Base-by-base conservation (phyloP, 345 rosid genomes). In the Sonneratia alba region DNA sequence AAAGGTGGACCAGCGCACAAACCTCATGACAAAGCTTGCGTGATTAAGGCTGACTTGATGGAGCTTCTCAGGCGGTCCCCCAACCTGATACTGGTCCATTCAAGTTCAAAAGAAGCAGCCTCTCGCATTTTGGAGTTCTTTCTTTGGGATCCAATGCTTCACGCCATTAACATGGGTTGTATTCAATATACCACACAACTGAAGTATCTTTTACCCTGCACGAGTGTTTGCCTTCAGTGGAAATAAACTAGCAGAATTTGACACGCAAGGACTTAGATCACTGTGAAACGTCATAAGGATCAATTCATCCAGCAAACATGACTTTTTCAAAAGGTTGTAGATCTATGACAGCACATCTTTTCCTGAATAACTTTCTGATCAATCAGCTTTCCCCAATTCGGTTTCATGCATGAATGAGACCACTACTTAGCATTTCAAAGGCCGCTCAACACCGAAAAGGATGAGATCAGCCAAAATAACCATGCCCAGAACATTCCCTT, bases 41-140 rank as follows among this genome's bases (percentile, higher is more conserved):
- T 94, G 97, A 85, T 57, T 24, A 87, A 91, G 98, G 98, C 97
- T 68, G 65, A 68, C 96, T 82, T 88, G 91, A 85, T 43, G 96
- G 92, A 90, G 92, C 97, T 94, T 91, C 97, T 91, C 96, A 90
- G 97, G 98, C 69, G 97, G 97, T 90, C 97, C 79, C 97, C 98
- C 97, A 72, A 77, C 98, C 97, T 91, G 97, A 94, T 90, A 94
- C 97, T 94, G 69, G 91, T 89, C 96, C 96, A 83, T 57, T 86
- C 89, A 85, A 88, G 86, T 56, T 74, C 27, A 32, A 75, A 77
- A 70, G 78, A 72, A 34, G 74, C 81, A 88, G 89, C 93, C 98
- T 88, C 93, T 77, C 5, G 88, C 98, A 94, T 94, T 89, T 94
- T 92, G 98, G 98, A 94, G 97, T 90, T 94, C 97, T 77, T 81